Conservation (phyloP, 768 basidiomycete genomes). For the Leccinum incarnatum region DNA sequence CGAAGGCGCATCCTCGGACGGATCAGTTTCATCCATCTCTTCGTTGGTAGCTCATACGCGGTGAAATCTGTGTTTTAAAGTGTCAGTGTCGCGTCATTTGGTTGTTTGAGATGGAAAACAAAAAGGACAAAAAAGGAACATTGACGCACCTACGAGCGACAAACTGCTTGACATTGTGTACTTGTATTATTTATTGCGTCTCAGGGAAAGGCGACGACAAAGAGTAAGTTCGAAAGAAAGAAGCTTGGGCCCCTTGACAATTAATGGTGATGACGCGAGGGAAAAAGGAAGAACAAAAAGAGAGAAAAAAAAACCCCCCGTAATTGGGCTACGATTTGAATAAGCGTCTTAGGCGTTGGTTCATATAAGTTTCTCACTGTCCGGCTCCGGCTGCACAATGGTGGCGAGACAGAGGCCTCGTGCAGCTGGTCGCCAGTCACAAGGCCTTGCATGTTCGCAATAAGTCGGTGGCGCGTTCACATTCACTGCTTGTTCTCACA, state of each 20-base stretch:
- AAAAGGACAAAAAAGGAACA: background rate
- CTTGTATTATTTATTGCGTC: background rate
- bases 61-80: constrained; percentile 18
- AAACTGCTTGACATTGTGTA: constrained; percentile 8
- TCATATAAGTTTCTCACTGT: constrained; percentile 5
- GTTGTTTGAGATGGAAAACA: background rate
- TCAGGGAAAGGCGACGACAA: background rate
- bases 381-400: constrained; percentile 15
- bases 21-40: constrained; percentile 18
- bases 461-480: constrained; percentile 1
- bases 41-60: constrained; percentile 22
- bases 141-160: constrained; percentile 19
- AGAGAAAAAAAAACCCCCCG: fast-evolving
- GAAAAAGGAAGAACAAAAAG: background rate
- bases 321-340: background rate
- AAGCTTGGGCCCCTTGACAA: background rate
- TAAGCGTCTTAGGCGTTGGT: background rate
- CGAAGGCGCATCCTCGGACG: constrained; percentile 24
- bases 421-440: background rate
- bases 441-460: background rate
- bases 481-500: constrained; percentile 3
- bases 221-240: background rate
- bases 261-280: background rate
- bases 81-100: background rate
- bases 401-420: background rate